Evolutionary conservation across 495 filamentous ascomycete genomes (phyloP), one percentile per base, ranked within the genome.

Genomic region (Glarea lozoyensis): DNA sequence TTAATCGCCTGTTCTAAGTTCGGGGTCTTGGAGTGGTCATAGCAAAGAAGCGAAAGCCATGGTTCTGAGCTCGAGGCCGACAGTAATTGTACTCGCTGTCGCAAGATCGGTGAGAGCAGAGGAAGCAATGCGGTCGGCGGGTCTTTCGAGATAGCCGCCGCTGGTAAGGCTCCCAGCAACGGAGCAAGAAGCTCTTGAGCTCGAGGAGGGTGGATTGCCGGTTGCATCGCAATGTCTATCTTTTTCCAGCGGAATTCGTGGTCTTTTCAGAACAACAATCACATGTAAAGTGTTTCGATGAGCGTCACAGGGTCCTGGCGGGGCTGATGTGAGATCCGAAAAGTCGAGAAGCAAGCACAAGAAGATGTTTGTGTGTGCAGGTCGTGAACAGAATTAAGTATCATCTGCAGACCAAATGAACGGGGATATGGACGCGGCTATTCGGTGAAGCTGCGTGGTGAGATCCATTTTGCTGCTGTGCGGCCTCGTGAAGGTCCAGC

Each of bases 41-140:
- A 98, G 53, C 79, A 88, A n/a, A 98, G 73, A n/a, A 94, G 64
- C 2, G 77, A 71, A 7, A 96, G 78, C 92, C 92, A 98, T 47
- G 86, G 83, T 15, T 90, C 84, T 1, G 70, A 65, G 38, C 74
- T 67, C 18, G 80, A 74, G 1, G 70, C 61, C 29, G 79, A 76
- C 42, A 96, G 70, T 43, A 92, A 73, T 52, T 88, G 77, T 6
- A 96, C 74, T 31, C 92, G 76, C 57, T 96, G 90, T 38, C 89
- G 83, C 2, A 97, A 77, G 34, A 96, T 92, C 5, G 92, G 90
- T 3, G 92, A 85, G 32, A 98, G 78, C 23, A 89, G 72, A 21
- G 86, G 84, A 3, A 94, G 71, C 10, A 95, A 68, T 27, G 79
- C 80, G 25, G 81, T 77, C 11, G 90, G 78, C 4, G 90, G 87